Conservation (phyloP, 306 rosid genomes). For the Luffa acutangula region DNA sequence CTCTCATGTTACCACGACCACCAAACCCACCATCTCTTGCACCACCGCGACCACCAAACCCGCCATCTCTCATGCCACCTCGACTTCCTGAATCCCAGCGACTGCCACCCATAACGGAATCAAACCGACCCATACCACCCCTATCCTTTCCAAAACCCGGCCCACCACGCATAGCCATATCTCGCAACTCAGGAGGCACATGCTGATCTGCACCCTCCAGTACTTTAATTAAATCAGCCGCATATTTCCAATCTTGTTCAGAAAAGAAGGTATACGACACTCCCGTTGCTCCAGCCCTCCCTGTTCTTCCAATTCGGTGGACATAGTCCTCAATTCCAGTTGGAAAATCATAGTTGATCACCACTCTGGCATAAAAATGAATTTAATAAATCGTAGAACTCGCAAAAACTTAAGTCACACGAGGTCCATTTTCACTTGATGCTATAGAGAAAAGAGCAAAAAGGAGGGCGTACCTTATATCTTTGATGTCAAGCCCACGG, state of each 20-base stretch:
- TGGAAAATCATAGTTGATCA: conserved; percentile 96
- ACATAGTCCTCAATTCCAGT: conserved; percentile 94
- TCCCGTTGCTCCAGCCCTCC: conserved; percentile 98
- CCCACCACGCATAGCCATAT: conserved; percentile 77
- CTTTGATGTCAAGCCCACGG: conserved; percentile 97
- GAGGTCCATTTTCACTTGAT: neutral
- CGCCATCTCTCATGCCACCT: conserved; percentile 52
- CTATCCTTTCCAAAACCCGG: conserved; percentile 73
- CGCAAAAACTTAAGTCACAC: neutral
- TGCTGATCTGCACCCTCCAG: conserved; percentile 95
- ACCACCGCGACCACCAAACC: conserved; percentile 53
- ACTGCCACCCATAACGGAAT: conserved; percentile 26
- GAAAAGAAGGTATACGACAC: conserved; percentile 82
- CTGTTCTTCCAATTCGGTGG: conserved; percentile 95
- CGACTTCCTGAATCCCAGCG: conserved; percentile 53
- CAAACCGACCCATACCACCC: conserved; percentile 49
- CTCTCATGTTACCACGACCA: conserved; percentile 24
- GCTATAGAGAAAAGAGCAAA: neutral
- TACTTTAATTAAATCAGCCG: conserved; percentile 80
- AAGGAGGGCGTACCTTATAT: conserved; percentile 57
- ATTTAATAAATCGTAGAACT: neutral
- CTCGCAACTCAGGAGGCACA: conserved; percentile 81
- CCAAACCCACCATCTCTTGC: conserved; percentile 26
- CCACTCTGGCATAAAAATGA: conserved; percentile 41
- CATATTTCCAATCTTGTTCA: conserved; percentile 96